A percentile compares a stretch with the other conserved stretches of the same genome.
These are phyloP conservation scores for Quercus tomentella DNA, from an alignment of 331 rosid genomes.

Conservation along the genomic window DNA sequence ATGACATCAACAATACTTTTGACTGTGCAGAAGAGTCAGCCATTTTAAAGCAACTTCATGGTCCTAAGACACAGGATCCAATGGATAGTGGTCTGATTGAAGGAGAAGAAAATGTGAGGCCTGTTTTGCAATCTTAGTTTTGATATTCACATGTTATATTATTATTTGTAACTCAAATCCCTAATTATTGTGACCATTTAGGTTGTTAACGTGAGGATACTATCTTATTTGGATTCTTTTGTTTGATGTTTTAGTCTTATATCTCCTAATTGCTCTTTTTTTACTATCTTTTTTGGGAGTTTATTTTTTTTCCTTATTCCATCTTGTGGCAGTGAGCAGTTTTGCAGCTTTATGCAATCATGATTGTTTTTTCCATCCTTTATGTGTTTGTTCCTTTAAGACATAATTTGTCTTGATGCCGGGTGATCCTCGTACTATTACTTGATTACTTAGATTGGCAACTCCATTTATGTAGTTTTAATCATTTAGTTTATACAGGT, in stretches of 20 bases:
- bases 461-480: background rate
- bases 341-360: background rate
- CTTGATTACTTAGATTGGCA: background rate
- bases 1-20: background rate
- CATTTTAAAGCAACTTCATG: slow-evolving; percentile 9
- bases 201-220: background rate
- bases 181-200: background rate
- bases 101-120: slow-evolving; percentile 64
- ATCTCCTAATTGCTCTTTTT: background rate
- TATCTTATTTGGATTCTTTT: background rate
- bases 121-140: background rate
- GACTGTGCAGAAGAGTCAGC: slow-evolving; percentile 37
- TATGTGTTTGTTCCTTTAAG: background rate
- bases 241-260: background rate
- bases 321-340: background rate
- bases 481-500: background rate
- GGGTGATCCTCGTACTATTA: background rate
- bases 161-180: background rate
- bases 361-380: background rate
- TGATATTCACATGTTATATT: background rate
- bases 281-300: no score
- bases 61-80: slow-evolving; percentile 10
- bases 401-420: background rate
- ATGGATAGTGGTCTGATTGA: slow-evolving; percentile 27
- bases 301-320: background rate